Base-by-base conservation (phyloP, 2,329 filamentous ascomycete genomes). In the Fusarium papillatum region DNA sequence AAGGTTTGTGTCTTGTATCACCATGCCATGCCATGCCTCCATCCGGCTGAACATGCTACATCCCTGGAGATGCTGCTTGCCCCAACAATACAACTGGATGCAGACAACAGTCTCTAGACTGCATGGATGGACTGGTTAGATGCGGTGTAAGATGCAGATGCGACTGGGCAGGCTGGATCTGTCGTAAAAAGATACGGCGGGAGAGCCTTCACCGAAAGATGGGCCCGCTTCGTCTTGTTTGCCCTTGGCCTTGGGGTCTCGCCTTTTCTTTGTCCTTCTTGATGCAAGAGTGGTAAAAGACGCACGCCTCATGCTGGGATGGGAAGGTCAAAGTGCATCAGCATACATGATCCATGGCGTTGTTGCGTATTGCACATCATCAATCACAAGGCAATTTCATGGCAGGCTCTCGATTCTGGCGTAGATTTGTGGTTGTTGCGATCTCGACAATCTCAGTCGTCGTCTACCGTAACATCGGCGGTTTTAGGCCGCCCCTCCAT, bases 111-210 rank as follows among this genome's bases (percentile, higher is more conserved):
- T 41, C 46, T 64, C 43, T 64, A 26, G 22, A 50, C 63, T 39
- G 48, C 66, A 53, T 55, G 57, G 66, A 60, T 36, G 39, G 39
- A 3, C 50, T 34, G 29, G 57, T 39, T 17, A 36, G 61, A 71
- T 71, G 68, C 64, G n/a, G 67, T 74, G 72, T 71, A 72, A 69
- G 71, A 69, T 55, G 66, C 43, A 71, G 39, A 72, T 64, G 68
- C 57, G 55, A 41, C 46, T 71, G 60, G 74, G 63, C 63, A 75
- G 72, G 73, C 60, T 76, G 75, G 73, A 65, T 73, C 63, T 73
- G 38, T 53, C 67, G 57, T 64, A 64, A 70, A 70, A 57, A 67
- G 71, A 69, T 69, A 62, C 65, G 26, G 57, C 71, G 63, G 50
- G 70, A 64, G 66, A 48, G 38, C 62, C 62, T 76, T 64, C 61